phyloP scores from a whole-genome alignment of 2,329 filamentous ascomycete species.

The Chrysosphaeria jannelii region DNA sequence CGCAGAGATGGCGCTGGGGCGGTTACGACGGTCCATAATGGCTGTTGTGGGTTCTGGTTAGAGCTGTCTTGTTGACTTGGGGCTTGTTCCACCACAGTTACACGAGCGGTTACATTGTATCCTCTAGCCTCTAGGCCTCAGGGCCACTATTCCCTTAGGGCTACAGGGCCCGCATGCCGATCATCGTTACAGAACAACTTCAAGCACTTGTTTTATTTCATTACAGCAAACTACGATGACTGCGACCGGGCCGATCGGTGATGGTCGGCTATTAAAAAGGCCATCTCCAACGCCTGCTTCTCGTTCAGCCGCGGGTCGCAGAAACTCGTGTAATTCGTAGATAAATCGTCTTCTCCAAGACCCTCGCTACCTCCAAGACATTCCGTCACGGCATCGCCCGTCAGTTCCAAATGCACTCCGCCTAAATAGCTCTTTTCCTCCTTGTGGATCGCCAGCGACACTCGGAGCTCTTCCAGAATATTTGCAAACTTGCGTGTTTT shows the following conservation, averaged over 20 bases:
- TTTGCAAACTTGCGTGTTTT: slow-evolving; percentile 82
- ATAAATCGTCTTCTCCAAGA: slow-evolving; percentile 62
- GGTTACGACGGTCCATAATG: slow-evolving; percentile 65
- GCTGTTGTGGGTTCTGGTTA: no score
- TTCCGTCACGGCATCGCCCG: slow-evolving; percentile 86
- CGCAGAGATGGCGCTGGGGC: slow-evolving; percentile 45
- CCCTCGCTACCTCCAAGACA: slow-evolving; percentile 77
- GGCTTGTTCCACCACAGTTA: no score
- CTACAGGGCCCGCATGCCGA: no score
- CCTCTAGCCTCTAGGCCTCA: no score
- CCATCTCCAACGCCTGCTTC: slow-evolving; percentile 86
- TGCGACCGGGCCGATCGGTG: slow-evolving; percentile 22
- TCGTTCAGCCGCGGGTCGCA: slow-evolving; percentile 90
- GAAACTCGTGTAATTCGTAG: slow-evolving; percentile 79
- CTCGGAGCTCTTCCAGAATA: slow-evolving; percentile 63
- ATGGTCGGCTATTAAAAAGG: slow-evolving; percentile 74
- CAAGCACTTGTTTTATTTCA: no score
- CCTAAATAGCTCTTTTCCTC: slow-evolving; percentile 64
- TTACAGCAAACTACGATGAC: no score
- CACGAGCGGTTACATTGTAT: no score
- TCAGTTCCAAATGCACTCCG: slow-evolving; percentile 82
- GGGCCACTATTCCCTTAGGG: no score
- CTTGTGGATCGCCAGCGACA: slow-evolving; percentile 62
- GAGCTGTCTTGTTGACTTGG: no score
- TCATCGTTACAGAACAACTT: no score